Evolutionary conservation across 441 rosid genomes (phyloP).

Genomic region (Corymbia citriodora): DNA sequence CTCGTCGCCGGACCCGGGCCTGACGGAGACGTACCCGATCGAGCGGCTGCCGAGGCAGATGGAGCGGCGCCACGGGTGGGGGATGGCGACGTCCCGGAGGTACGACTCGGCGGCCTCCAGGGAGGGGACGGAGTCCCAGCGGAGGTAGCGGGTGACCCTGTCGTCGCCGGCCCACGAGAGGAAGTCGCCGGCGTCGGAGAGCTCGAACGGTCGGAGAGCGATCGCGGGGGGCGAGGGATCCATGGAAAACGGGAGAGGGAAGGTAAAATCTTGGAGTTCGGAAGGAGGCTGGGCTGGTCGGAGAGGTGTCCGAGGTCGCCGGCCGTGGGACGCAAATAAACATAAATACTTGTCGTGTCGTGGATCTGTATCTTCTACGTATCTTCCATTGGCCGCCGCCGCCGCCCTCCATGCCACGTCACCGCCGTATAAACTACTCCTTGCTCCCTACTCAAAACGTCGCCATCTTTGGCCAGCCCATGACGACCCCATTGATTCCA

Average conservation of each 20-base stretch:
- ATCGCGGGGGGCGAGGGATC: slow-evolving; percentile 32
- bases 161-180: slow-evolving; percentile 32
- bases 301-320: background rate
- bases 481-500: background rate
- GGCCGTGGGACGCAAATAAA: background rate
- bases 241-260: slow-evolving; percentile 1
- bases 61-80: slow-evolving; percentile 38
- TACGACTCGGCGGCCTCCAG: slow-evolving; percentile 27
- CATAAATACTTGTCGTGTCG: background rate
- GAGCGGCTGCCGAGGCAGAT: slow-evolving; percentile 36
- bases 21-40: slow-evolving; percentile 29
- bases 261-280: background rate
- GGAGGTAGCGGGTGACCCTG: slow-evolving; percentile 24
- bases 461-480: background rate
- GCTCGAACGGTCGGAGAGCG: slow-evolving; percentile 33
- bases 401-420: background rate
- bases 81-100: slow-evolving; percentile 21
- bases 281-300: background rate
- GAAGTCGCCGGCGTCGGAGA: slow-evolving; percentile 44
- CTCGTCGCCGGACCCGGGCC: slow-evolving; percentile 23
- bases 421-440: background rate
- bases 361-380: background rate
- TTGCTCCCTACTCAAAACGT: background rate
- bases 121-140: slow-evolving; percentile 25
- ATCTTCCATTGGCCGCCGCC: background rate